Conservation (phyloP, 1,284 basidiomycete genomes). For the Tremellales sp. region DNA sequence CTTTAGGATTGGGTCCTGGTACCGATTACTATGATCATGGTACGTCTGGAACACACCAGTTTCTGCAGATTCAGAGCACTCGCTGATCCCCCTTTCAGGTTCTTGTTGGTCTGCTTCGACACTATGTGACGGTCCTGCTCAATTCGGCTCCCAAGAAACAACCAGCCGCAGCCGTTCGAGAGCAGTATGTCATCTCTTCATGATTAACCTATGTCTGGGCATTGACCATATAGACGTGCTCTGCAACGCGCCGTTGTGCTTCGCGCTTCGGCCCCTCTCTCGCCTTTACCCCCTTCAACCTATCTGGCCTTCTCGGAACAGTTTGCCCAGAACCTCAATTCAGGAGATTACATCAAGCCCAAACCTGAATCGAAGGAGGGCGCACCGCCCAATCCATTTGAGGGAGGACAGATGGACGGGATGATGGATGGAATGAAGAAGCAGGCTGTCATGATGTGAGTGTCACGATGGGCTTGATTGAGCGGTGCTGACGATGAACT, state of each 20-base stretch:
- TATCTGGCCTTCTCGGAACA: conserved; percentile 72
- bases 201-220: not conserved
- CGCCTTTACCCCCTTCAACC: conserved; percentile 67
- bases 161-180: conserved; percentile 71
- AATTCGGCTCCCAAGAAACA: conserved; percentile 81
- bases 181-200: conserved; percentile 69
- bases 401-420: conserved; percentile 89
- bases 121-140: conserved; percentile 85
- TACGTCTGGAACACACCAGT: conserved; percentile 43
- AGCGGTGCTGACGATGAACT: conserved; percentile 1
- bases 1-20: conserved; percentile 67
- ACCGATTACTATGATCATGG: conserved; percentile 97
- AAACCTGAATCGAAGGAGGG: conserved; percentile 54
- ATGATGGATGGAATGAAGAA: conserved; percentile 99
- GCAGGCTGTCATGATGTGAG: conserved; percentile 79
- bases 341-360: conserved; percentile 77
- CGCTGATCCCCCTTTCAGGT: conserved; percentile 55
- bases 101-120: conserved; percentile 86
- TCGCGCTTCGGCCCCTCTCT: conserved; percentile 70
- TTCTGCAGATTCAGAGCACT: not conserved
- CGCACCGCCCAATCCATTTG: conserved; percentile 62
- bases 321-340: conserved; percentile 65
- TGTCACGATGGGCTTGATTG: conserved; percentile 1
- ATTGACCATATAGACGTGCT: conserved; percentile 61
- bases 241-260: conserved; percentile 77